Percentiles rank a stretch among this genome's conserved stretches.
Conservation (phyloP, 2,329 filamentous ascomycete species). For the Didymella pomorum region DNA sequence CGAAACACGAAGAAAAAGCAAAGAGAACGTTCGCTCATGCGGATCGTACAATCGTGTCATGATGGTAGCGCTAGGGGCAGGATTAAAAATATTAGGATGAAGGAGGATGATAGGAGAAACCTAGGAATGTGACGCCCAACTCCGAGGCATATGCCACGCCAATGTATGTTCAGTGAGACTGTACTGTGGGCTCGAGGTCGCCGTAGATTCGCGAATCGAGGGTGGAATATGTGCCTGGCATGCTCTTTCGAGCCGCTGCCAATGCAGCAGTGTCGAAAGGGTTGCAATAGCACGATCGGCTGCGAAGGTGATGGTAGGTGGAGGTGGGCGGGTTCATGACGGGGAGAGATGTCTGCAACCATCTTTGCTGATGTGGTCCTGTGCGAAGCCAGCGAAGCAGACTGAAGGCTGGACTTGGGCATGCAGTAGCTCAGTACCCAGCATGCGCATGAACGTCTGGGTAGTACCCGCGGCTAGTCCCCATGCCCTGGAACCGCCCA, state of each 20-base stretch:
- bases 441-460: constrained; percentile 54
- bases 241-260: neutral
- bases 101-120: constrained; percentile 16
- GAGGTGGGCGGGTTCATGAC: neutral
- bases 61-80: constrained; percentile 30
- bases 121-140: constrained; percentile 14
- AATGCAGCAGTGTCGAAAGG: neutral
- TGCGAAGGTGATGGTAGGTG: neutral
- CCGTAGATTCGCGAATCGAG: neutral
- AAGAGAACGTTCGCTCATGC: constrained; percentile 35
- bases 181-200: neutral
- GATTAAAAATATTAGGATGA: constrained; percentile 38
- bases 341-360: neutral
- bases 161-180: constrained; percentile 1
- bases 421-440: constrained; percentile 42
- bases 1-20: constrained; percentile 17
- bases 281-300: neutral
- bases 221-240: constrained; percentile 3
- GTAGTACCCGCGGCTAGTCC: constrained; percentile 58
- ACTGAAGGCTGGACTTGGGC: neutral
- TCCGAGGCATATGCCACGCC: constrained; percentile 1
- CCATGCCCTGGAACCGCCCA: constrained; percentile 57
- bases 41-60: constrained; percentile 37
- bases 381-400: neutral
- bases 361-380: neutral